Base-by-base conservation (phyloP, 257 asterid genomes). In the Catharanthus roseus region DNA sequence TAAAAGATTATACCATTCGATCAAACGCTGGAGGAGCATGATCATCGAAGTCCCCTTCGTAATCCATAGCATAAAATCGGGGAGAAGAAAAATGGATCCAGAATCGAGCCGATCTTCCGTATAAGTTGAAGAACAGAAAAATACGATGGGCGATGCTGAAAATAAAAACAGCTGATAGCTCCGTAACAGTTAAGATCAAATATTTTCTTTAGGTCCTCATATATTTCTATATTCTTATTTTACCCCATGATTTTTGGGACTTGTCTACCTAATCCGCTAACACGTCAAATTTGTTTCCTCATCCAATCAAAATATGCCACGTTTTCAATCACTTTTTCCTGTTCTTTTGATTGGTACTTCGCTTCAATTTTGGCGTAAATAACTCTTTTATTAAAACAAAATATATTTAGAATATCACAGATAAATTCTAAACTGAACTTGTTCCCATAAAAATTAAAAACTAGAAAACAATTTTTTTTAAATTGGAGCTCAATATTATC, bases 21-120 rank as follows among this genome's bases (percentile, higher is more conserved):
- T 90, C 87, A 73, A 85, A 86, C 45, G 88, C 70, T 36, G 86
- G 85, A 72, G 76, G 74, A 68, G 39, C 72, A 24, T 69, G 83
- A 50, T 70, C 84, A 70, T 76, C 82, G 50, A 80, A 79, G 65
- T 83, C 88, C 18, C 77, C 75, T 6, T 80, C 84, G 75, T 24
- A 75, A 71, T 77, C 82, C 88, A 85, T 87, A 53, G 78, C 41
- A 60, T 49, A 34, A 41, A 33, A 12, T 38, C 53, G 38, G 47
- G 26, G 41, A 56, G 19, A 57, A 29, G 47, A 33, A 31, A 18
- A 6, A 19, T 24, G 41, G 0, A 23, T 31, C 38, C 36, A 31
- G 18, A 57, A 53, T 39, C 58, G 50, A 54, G 72, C 61, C 61
- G 65, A 50, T 39, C 62, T 73, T 65, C 42, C 41, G 50, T 33